Conservation (phyloP, 2,329 filamentous ascomycete genomes). For the Paramyrothecium sp. region DNA sequence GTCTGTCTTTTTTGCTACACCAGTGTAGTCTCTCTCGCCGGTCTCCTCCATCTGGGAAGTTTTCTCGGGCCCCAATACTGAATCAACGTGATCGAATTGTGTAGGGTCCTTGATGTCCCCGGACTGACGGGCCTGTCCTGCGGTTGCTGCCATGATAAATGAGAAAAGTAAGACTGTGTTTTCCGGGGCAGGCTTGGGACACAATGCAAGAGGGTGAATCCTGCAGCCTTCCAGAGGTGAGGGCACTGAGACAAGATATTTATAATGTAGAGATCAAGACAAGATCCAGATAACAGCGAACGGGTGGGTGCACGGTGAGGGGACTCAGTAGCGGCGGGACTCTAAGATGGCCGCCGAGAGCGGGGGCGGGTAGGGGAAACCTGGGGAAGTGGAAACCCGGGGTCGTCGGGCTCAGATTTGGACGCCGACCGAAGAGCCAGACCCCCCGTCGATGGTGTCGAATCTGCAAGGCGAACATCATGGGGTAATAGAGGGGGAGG, state of each 20-base stretch:
- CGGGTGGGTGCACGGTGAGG: background rate
- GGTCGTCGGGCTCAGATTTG: background rate
- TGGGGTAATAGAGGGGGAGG: no score
- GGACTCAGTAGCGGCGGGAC: background rate
- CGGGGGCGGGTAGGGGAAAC: background rate
- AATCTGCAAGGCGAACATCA: no score
- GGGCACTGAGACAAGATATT: background rate
- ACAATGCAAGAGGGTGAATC: no score
- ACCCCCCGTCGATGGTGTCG: no score
- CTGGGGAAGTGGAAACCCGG: background rate
- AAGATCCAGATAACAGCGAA: background rate
- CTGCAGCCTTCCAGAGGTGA: no score
- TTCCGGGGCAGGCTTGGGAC: no score
- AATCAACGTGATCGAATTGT: background rate
- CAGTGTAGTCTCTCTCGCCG: conserved; percentile 31
- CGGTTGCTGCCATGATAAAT: background rate
- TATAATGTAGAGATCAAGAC: background rate
- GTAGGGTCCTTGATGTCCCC: background rate
- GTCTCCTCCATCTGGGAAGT: conserved; percentile 7
- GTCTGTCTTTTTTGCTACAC: conserved; percentile 35
- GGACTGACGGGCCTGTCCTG: background rate
- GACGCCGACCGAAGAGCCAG: background rate
- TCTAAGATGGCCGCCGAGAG: background rate
- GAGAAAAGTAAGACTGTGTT: background rate
- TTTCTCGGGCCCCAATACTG: conserved; percentile 8